Evolutionary conservation across 495 filamentous ascomycete species (phyloP).

Genomic region (Neurospora sp.): DNA sequence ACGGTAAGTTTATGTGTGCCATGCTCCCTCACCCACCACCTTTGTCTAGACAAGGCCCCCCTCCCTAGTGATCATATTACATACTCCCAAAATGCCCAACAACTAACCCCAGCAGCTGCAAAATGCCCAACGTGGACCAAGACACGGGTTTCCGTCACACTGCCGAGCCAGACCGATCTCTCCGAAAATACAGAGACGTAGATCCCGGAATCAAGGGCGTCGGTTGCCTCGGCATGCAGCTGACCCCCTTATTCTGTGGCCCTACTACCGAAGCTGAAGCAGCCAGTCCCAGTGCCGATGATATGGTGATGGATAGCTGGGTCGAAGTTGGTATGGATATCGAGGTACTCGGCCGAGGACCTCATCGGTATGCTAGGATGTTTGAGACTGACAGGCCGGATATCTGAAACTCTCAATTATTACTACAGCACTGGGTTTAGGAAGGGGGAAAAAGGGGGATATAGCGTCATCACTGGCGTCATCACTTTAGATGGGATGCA

Average conservation of each 20-base stretch:
- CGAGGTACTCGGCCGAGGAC: constrained; percentile 26
- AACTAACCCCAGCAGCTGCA: constrained; percentile 45
- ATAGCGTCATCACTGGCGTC: background rate
- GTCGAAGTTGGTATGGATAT: constrained; percentile 36
- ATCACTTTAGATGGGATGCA: background rate
- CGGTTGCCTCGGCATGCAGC: constrained; percentile 77
- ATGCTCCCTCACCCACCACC: background rate
- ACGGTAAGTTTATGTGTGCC: constrained; percentile 23
- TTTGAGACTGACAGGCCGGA: constrained; percentile 3
- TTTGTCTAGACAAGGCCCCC: background rate
- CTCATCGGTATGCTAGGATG: constrained; percentile 31
- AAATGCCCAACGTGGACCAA: constrained; percentile 74
- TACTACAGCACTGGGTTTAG: background rate
- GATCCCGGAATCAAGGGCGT: constrained; percentile 60
- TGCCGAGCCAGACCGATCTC: constrained; percentile 61
- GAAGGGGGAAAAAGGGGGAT: background rate
- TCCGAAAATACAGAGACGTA: constrained; percentile 59
- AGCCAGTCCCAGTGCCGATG: background rate
- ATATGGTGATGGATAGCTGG: constrained; percentile 22
- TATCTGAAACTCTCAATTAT: background rate
- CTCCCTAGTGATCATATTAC: constrained; percentile 2
- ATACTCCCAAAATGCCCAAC: constrained; percentile 2
- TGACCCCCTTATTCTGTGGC: constrained; percentile 50
- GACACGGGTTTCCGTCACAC: constrained; percentile 59
- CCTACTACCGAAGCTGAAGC: constrained; percentile 9